Evolutionary conservation across 495 filamentous ascomycete species (phyloP).

Genomic region (Copromyces sp.): DNA sequence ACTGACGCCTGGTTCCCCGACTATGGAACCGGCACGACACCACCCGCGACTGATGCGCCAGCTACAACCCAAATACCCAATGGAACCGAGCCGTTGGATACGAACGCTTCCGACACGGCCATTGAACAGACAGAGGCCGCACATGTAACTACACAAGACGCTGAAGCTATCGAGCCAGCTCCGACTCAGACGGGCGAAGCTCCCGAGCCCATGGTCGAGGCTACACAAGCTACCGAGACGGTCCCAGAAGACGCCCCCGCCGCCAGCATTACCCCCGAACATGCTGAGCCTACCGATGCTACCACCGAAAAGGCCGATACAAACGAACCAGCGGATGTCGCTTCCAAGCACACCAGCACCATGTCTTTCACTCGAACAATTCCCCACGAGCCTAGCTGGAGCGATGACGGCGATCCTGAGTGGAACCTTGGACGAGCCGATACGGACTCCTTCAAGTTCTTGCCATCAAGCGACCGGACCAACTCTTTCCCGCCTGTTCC

Average conservation of each 20-base stretch:
- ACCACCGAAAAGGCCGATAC: conserved; percentile 12
- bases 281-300: conserved; percentile 13
- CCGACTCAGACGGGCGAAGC: neutral
- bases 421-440: conserved; percentile 39
- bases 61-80: conserved; percentile 1
- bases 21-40: conserved; percentile 19
- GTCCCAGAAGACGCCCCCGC: neutral
- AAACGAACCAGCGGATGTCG: conserved; percentile 14
- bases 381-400: conserved; percentile 42
- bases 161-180: neutral
- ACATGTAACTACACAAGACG: neutral
- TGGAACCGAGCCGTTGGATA: neutral
- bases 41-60: conserved; percentile 13
- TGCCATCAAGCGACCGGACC: conserved; percentile 42
- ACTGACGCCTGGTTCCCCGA: conserved; percentile 23
- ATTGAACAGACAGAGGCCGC: neutral
- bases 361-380: conserved; percentile 45
- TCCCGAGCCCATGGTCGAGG: neutral
- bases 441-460: conserved; percentile 45
- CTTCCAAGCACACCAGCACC: conserved; percentile 39
- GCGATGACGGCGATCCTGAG: conserved; percentile 43
- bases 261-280: conserved; percentile 13
- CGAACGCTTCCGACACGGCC: neutral
- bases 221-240: neutral
- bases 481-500: conserved; percentile 55